Evolutionary conservation across 148 eudicot genomes (phyloP).

Genomic region (Chenopodium quinoa): DNA sequence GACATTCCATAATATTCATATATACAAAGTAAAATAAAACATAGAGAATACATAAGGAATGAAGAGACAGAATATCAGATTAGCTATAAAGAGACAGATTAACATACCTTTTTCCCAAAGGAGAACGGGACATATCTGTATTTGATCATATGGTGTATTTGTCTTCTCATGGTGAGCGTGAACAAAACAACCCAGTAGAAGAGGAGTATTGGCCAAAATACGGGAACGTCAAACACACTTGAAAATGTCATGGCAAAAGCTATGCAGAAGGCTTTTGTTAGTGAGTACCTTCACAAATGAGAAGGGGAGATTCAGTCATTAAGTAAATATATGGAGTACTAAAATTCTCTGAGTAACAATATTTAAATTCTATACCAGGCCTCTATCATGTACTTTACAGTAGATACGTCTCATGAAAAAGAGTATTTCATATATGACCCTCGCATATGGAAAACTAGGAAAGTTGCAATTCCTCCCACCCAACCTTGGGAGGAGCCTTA

Average conservation of each 20-base stretch:
- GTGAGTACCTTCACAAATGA: constrained; percentile 45
- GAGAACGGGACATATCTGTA: constrained; percentile 62
- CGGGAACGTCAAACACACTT: constrained; percentile 58
- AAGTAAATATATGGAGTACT: neutral
- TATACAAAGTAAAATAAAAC: neutral
- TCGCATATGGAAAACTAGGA: too few relatives aligned
- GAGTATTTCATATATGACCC: too few relatives aligned
- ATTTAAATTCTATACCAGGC: neutral
- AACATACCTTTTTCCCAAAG: constrained; percentile 54
- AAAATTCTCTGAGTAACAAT: neutral
- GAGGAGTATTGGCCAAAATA: constrained; percentile 61
- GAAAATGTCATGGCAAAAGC: constrained; percentile 54
- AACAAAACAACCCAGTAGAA: constrained; percentile 62
- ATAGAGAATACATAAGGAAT: neutral
- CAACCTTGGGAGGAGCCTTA: neutral
- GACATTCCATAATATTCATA: neutral
- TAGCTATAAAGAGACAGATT: neutral
- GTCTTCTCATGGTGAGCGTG: constrained; percentile 63
- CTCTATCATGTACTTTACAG: neutral
- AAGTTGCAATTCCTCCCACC: neutral
- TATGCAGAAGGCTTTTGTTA: constrained; percentile 57
- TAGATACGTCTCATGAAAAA: too few relatives aligned
- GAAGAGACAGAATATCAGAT: neutral
- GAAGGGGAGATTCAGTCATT: neutral
- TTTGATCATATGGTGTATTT: constrained; percentile 61